Base-by-base conservation (phyloP, 2,329 filamentous ascomycete species). In the Xylaria sp. region DNA sequence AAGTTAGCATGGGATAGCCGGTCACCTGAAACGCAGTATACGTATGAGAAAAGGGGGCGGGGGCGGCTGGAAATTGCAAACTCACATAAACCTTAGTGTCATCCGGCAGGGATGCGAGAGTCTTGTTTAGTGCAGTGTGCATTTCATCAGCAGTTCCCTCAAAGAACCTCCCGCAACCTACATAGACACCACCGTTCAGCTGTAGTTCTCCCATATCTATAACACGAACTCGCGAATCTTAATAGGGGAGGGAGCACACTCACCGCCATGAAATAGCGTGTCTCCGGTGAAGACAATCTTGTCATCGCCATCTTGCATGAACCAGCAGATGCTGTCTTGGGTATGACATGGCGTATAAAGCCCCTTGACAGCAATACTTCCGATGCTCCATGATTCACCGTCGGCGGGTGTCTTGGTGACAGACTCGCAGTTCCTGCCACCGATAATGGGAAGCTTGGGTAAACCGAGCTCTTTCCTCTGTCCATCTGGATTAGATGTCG, bases 291-390 rank as follows among this genome's bases (percentile, higher is more conserved):
- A 99, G 2, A 99, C 93, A 7, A 87, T 94, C 75, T 88, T 90
- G 65, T 87, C 82, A 56, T 88, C 84, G 21, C 89, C 90, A 76
- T 99, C 95, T 81, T 97, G 89, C 84, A 96, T 90, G 74, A 90
- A 93, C 84, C 90, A 99, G 85, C 96, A 99, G 78, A 99, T 97
- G 80, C 94, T 98, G 82, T 99, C 96, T 82, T 98, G 94, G 1
- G 96, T 99, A 79, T 99, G 96, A 80, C 96, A 99, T 1, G 96
- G 96, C 12, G 96, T 99, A 81, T 98, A 92, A n/a, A 98, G 84
- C 27, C 93, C 92, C 78, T 88, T 95, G 65, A 98, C 91, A 14
- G 87, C 86, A 79, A 99, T 96, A 73, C 87, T 86, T 64, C 96
- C 96, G 70, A 99, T 89, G 71, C 88, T 91, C 84, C 98, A 97